Evolutionary conservation across 345 rosid genomes (phyloP), one percentile per base, ranked within the genome.

Genomic region (Brassica nigra): DNA sequence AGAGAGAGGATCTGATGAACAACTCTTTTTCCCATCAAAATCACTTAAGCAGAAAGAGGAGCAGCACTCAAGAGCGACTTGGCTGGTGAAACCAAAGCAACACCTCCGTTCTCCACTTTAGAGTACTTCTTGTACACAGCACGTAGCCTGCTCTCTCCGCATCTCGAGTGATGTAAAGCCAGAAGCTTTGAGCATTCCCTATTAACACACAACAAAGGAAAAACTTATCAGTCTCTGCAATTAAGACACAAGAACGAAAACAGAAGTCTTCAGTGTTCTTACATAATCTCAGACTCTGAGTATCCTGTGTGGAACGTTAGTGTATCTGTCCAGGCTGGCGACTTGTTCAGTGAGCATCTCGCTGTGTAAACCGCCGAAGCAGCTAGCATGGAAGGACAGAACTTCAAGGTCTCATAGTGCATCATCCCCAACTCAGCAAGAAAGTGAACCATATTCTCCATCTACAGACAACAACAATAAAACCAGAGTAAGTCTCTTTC

Each of bases 291-390:
- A 58, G 87, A 85, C 70, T 87, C 95, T 15, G 86, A 68, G 78
- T 89, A 94, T 44, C 97, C 92, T 0, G 98, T 90, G 82, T 92
- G 86, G 71, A 87, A 89, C 89, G 82, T 78, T 71, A 94, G 69
- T 8, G 91, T 92, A 55, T 88, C 88, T 12, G 83, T 90, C 98
- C 98, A 94, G 57, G 80, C 67, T 3, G 98, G 97, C 5, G 67
- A 75, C 79, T 81, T 86, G 23, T 77, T 83, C 31, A 94, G 73
- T 27, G 95, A 85, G 80, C 91, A 86, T 30, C 95, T 87, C 8
- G 98, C 97, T 12, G 91, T 93, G 86, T 89, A 94, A 23, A 94
- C 97, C 14, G 95, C 97, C 1, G 97, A 90, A 58, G 98, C 95
- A 72, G 98, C 97, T 16, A 94, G 74, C 87, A 88, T 59, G 0